These are phyloP conservation scores for Ambispora gerdemannii DNA, from an alignment of 192 early-diverging fungal species.

Conservation along the genomic window DNA sequence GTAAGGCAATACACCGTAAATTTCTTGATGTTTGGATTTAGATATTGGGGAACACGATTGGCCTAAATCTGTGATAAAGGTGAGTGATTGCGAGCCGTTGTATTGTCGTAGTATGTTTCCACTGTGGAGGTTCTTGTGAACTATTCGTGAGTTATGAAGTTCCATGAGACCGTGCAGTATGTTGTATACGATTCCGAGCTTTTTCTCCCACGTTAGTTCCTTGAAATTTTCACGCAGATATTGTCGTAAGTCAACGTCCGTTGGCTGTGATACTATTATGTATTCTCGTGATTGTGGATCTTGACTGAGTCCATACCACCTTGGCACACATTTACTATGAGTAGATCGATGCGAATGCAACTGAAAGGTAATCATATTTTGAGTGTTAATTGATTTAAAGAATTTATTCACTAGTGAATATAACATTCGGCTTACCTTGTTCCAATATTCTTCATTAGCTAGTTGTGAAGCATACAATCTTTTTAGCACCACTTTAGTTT, in stretches of 20 bases:
- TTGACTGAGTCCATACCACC: background rate
- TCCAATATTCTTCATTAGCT: too few relatives aligned
- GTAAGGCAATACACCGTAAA: conserved; percentile 7
- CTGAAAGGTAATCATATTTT: background rate
- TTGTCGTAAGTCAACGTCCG: background rate
- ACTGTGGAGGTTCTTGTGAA: background rate
- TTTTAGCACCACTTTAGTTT: background rate
- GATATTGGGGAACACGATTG: background rate
- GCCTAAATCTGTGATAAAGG: background rate
- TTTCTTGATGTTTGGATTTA: background rate
- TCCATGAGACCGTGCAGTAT: background rate
- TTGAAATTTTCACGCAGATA: background rate
- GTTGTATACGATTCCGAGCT: background rate
- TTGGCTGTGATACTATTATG: background rate
- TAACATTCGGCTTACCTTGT: background rate
- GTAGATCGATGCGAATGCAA: background rate
- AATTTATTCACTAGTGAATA: background rate
- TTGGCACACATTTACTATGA: background rate
- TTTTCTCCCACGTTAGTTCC: background rate
- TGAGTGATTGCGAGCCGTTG: background rate
- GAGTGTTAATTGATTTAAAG: background rate
- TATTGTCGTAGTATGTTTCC: conserved; percentile 1
- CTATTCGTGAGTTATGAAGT: background rate
- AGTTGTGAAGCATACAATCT: background rate
- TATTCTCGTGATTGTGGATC: background rate